Evolutionary conservation across 352 stramenopile species (phyloP).

Genomic region (Globisporangium recalcitrans): DNA sequence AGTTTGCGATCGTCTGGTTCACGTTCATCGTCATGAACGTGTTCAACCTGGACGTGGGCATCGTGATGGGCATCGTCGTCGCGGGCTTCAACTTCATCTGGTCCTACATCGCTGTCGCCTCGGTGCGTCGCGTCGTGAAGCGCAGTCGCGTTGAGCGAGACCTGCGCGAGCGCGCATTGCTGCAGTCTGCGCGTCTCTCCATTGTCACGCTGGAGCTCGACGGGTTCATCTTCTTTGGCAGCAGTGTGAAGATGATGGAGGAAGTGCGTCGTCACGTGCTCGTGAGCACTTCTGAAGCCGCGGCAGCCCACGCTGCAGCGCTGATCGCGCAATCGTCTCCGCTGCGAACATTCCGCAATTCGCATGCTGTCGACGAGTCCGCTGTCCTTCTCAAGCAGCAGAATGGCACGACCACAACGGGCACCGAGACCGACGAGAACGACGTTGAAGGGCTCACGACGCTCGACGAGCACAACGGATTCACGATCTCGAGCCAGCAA

Average conservation of each 20-base stretch:
- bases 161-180: slow-evolving; percentile 63
- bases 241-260: slow-evolving; percentile 84
- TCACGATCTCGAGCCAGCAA: slow-evolving; percentile 25
- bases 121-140: slow-evolving; percentile 77
- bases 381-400: neutral
- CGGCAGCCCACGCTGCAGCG: slow-evolving; percentile 10
- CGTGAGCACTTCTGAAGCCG: slow-evolving; percentile 30
- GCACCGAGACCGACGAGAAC: neutral
- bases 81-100: slow-evolving; percentile 88
- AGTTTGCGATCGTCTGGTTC: slow-evolving; percentile 92
- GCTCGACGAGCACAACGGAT: slow-evolving; percentile 42
- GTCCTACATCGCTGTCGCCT: slow-evolving; percentile 67
- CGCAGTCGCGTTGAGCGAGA: slow-evolving; percentile 76
- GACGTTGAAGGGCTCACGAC: slow-evolving; percentile 49
- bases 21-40: slow-evolving; percentile 94
- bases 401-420: neutral
- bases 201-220: slow-evolving; percentile 85
- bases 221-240: slow-evolving; percentile 87
- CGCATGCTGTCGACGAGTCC: neutral
- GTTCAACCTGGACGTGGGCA: slow-evolving; percentile 93
- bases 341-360: slow-evolving; percentile 13
- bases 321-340: slow-evolving; percentile 9
- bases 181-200: slow-evolving; percentile 66
- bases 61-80: slow-evolving; percentile 89
- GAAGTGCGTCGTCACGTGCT: slow-evolving; percentile 82